Percentiles rank a stretch among this genome's conserved stretches.
These are phyloP conservation scores for Ophiostoma ulmi DNA, from an alignment of 2,329 filamentous ascomycete genomes.

Conservation along the genomic window DNA sequence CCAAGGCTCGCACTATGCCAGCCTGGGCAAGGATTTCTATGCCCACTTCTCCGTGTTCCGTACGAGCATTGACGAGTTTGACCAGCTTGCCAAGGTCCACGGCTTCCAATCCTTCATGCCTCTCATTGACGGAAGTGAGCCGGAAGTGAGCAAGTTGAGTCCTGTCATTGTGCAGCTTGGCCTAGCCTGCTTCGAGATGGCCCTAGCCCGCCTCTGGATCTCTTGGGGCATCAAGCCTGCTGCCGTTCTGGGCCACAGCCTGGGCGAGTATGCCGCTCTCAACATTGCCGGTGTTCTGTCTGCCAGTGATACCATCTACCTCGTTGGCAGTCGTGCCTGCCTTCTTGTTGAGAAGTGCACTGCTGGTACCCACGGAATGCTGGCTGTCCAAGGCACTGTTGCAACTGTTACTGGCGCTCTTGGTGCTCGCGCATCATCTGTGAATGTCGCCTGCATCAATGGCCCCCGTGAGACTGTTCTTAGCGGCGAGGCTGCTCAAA, in stretches of 20 bases:
- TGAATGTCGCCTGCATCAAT: conserved; percentile 67
- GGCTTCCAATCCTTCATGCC: conserved; percentile 54
- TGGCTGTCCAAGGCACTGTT: conserved; percentile 45
- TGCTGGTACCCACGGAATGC: conserved; percentile 58
- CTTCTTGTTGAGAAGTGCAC: conserved; percentile 62
- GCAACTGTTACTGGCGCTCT: conserved; percentile 52
- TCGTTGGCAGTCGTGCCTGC: conserved; percentile 63
- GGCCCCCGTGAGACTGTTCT: conserved; percentile 70
- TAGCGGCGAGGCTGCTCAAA: conserved; percentile 41
- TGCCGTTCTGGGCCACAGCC: conserved; percentile 56
- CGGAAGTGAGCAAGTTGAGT: conserved; percentile 42
- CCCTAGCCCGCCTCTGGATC: conserved; percentile 51
- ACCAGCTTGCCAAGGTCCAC: conserved; percentile 46
- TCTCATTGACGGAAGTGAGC: conserved; percentile 43
- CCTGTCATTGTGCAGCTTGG: conserved; percentile 52
- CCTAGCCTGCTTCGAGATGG: conserved; percentile 53
- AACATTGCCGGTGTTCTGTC: conserved; percentile 66
- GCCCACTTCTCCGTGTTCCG: conserved; percentile 45
- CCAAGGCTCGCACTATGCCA: conserved; percentile 52
- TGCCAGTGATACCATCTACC: conserved; percentile 63
- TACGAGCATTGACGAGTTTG: conserved; percentile 52
- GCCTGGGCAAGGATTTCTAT: conserved; percentile 49
- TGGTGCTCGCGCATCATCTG: conserved; percentile 36
- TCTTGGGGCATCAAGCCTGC: conserved; percentile 52
- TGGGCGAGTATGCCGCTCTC: conserved; percentile 70